phyloP scores from a whole-genome alignment of 2,329 filamentous ascomycete species.

The Pestalotiopsis sp. region DNA sequence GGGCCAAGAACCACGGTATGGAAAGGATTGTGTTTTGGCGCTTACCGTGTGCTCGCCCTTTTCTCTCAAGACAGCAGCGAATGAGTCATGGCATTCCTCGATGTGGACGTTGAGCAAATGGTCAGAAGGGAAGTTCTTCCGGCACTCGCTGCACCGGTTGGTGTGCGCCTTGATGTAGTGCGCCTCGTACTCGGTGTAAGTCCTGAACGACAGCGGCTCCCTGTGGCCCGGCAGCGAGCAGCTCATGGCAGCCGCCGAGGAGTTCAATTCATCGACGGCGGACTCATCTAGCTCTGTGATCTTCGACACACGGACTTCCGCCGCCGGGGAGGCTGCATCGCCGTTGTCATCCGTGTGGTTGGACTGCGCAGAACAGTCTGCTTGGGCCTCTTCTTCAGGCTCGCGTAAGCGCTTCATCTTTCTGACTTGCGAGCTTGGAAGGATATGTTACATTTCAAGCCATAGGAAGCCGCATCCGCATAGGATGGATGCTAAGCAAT shows the following conservation, averaged over 20 bases:
- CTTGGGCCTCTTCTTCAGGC: conserved; percentile 47
- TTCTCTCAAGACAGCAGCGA: conserved; percentile 70
- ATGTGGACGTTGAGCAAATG: conserved; percentile 83
- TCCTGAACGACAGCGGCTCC: conserved; percentile 67
- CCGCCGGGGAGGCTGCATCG: conserved; percentile 15
- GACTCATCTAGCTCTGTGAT: conserved; percentile 58
- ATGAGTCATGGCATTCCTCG: conserved; percentile 85
- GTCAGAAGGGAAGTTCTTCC: conserved; percentile 82
- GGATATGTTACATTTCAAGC: conserved; percentile 34
- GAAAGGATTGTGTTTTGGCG: conserved; percentile 13
- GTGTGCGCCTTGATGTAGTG: conserved; percentile 82
- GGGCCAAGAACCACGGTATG: background rate
- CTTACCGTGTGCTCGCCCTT: conserved; percentile 83
- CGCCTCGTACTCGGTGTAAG: conserved; percentile 79
- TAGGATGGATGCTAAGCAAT: background rate
- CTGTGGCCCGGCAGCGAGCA: conserved; percentile 82
- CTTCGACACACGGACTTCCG: conserved; percentile 45
- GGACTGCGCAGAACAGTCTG: conserved; percentile 22
- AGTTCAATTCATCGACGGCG: conserved; percentile 32
- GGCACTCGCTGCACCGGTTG: conserved; percentile 83
- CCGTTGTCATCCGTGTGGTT: conserved; percentile 10
- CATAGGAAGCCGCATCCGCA: background rate
- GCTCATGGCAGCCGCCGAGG: conserved; percentile 57
- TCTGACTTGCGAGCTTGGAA: conserved; percentile 18
- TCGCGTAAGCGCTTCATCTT: conserved; percentile 66